phyloP scores from a whole-genome alignment of 1,284 basidiomycete genomes.

The Coniophora puteana region DNA sequence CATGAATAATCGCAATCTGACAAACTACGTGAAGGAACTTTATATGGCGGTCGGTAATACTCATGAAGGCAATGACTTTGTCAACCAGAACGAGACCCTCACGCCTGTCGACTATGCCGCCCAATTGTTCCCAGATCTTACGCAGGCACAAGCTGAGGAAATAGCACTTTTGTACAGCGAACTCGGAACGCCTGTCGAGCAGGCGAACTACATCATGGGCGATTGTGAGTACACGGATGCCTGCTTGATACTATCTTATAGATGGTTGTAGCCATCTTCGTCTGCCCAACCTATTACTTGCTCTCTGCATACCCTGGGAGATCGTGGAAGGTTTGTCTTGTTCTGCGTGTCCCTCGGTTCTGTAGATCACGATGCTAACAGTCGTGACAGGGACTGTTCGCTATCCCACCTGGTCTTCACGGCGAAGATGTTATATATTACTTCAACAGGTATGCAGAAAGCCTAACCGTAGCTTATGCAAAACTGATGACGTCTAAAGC shows the following conservation, averaged over 20 bases:
- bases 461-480: too few relatives aligned
- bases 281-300: conserved; percentile 19
- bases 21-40: conserved; percentile 10
- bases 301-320: conserved; percentile 12
- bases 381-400: conserved; percentile 16
- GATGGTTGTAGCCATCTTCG: conserved; percentile 15
- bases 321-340: conserved; percentile 17
- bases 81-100: conserved; percentile 4
- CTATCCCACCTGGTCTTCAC: conserved; percentile 18
- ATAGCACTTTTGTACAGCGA: conserved; percentile 11
- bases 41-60: conserved; percentile 7
- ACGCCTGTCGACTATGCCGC: conserved; percentile 7
- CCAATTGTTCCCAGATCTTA: conserved; percentile 8
- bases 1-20: not conserved
- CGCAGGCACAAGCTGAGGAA: conserved; percentile 7
- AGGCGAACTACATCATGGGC: conserved; percentile 14
- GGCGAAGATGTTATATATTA: too few relatives aligned
- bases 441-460: too few relatives aligned
- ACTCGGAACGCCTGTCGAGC: conserved; percentile 12
- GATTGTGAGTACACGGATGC: conserved; percentile 17
- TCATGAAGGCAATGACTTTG: conserved; percentile 10
- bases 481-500: too few relatives aligned
- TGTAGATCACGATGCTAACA: not conserved
- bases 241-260: not conserved
- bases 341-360: not conserved